These are phyloP conservation scores for bread wheat (Triticum aestivum) DNA, from an alignment of 176 grass and related monocot species.

Conservation along the genomic window IWGSC_CS_RefSeq_v2.1 NC_057806.1:12775545-12776044, in stretches of 20 bases:
- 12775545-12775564: too few relatives aligned
- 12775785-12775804: constrained; percentile 84
- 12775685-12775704: not conserved
- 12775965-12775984: constrained; percentile 91
- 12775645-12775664: too few relatives aligned
- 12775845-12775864: not conserved
- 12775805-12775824: constrained; percentile 59
- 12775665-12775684: too few relatives aligned
- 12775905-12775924: constrained; percentile 69
- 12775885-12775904: not conserved
- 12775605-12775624: too few relatives aligned
- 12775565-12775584: too few relatives aligned
- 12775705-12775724: constrained; percentile 20
- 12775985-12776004: too few relatives aligned
- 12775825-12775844: too few relatives aligned
- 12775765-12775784: constrained; percentile 82
- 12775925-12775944: constrained; percentile 78
- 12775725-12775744: constrained; percentile 46
- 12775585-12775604: too few relatives aligned
- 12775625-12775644: too few relatives aligned
- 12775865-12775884: constrained; percentile 29
- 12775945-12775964: constrained; percentile 76
- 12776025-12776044: too few relatives aligned
- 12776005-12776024: too few relatives aligned
- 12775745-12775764: constrained; percentile 87